Percentiles rank a stretch among this genome's conserved stretches.
Evolutionary conservation across 768 basidiomycete genomes (phyloP).

Genomic region (Tulasnella sp.): DNA sequence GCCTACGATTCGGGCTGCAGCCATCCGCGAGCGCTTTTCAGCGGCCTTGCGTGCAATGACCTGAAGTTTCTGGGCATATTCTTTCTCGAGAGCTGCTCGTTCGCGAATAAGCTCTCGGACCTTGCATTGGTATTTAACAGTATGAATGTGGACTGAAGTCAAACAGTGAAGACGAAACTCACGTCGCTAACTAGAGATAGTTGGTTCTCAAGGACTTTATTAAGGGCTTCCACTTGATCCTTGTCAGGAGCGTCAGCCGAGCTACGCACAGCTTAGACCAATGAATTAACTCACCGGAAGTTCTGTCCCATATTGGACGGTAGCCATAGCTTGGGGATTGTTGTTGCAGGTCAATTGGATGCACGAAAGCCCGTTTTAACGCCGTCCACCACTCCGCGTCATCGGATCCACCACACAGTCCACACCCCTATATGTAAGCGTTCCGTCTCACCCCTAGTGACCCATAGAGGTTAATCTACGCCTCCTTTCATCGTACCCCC

Average conservation of each 20-base stretch:
- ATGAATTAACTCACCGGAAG: not conserved
- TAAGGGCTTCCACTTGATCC: slow-evolving; percentile 20
- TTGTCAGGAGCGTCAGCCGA: not conserved
- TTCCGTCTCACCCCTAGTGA: too few species aligned
- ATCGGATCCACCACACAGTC: too few species aligned
- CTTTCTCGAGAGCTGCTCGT: slow-evolving; percentile 60
- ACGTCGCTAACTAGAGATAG: slow-evolving; percentile 19
- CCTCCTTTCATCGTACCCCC: too few species aligned
- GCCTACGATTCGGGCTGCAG: slow-evolving; percentile 48
- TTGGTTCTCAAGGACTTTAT: slow-evolving; percentile 13
- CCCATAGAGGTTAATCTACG: too few species aligned
- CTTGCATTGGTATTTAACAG: too few species aligned
- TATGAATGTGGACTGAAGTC: too few species aligned
- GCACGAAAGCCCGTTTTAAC: not conserved
- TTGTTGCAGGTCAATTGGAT: not conserved
- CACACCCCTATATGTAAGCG: too few species aligned
- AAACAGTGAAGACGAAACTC: not conserved
- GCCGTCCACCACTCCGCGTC: not conserved
- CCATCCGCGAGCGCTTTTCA: slow-evolving; percentile 61
- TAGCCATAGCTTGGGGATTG: not conserved
- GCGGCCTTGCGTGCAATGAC: slow-evolving; percentile 54
- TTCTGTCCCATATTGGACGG: slow-evolving; percentile 8
- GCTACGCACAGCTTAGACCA: not conserved
- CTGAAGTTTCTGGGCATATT: slow-evolving; percentile 68
- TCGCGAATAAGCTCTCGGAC: slow-evolving; percentile 66